Conservation (phyloP, 345 rosid species). For the Salix dunnii region DNA sequence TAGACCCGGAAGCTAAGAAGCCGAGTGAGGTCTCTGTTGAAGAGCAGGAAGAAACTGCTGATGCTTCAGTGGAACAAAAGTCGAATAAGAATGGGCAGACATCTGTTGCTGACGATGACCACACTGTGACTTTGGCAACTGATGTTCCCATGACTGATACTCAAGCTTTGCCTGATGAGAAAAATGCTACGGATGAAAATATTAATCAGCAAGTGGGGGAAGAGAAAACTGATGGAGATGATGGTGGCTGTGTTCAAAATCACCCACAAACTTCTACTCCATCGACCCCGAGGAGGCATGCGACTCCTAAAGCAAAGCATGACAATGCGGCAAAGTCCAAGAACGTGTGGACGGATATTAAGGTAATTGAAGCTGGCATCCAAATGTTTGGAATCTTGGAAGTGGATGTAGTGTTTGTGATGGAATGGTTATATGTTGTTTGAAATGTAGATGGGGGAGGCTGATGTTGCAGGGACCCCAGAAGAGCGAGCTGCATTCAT, state of each 20-base stretch:
- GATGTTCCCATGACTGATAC: conserved; percentile 41
- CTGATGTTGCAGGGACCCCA: conserved; percentile 58
- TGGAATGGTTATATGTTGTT: conserved; percentile 11
- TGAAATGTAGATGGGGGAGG: conserved; percentile 47
- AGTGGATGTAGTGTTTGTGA: background rate
- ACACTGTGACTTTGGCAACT: conserved; percentile 36
- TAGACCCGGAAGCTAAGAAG: conserved; percentile 20
- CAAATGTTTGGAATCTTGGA: background rate
- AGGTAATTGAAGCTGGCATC: conserved; percentile 35
- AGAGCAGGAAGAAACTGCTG: conserved; percentile 22
- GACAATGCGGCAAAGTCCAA: conserved; percentile 42
- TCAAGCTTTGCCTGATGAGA: conserved; percentile 17
- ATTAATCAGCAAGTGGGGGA: conserved; percentile 16
- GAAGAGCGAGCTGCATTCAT: conserved; percentile 63
- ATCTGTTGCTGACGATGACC: conserved; percentile 22
- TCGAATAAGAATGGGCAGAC: conserved; percentile 26
- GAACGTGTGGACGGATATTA: conserved; percentile 55
- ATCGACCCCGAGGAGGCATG: conserved; percentile 20
- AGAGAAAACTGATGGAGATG: conserved; percentile 24
- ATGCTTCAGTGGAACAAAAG: conserved; percentile 9
- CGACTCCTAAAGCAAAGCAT: conserved; percentile 31
- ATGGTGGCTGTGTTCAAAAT: background rate
- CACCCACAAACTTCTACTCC: conserved; percentile 17
- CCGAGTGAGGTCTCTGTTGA: conserved; percentile 31
- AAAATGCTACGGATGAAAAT: conserved; percentile 9